phyloP scores from a whole-genome alignment of 1,139 yeast genomes.

The Hyphopichia fennica region DNA sequence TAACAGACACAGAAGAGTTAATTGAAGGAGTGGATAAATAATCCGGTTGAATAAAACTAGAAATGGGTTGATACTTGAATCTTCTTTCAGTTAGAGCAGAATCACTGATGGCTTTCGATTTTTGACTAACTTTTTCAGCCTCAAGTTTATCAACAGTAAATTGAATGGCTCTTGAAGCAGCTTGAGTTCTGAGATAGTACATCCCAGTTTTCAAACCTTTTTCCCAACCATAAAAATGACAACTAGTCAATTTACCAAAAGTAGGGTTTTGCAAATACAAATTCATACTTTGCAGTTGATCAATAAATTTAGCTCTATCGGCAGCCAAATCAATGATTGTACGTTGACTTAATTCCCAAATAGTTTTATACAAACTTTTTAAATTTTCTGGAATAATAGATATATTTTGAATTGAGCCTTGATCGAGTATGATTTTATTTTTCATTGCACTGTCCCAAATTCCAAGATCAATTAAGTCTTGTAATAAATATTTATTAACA shows the following conservation, averaged over 20 bases:
- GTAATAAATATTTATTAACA: conserved; percentile 78
- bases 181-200: conserved; percentile 95
- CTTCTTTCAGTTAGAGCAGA: background rate
- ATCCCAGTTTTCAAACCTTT: conserved; percentile 97
- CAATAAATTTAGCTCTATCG: conserved; percentile 89
- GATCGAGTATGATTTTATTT: conserved; percentile 71
- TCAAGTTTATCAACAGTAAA: conserved; percentile 66
- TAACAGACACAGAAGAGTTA: background rate
- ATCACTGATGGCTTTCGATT: background rate
- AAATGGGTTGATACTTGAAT: background rate
- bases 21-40: background rate
- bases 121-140: conserved; percentile 19
- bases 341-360: conserved; percentile 94
- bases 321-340: conserved; percentile 92
- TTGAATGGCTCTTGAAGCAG: conserved; percentile 92
- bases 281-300: conserved; percentile 92
- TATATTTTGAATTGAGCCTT: conserved; percentile 84
- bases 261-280: conserved; percentile 85
- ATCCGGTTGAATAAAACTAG: background rate
- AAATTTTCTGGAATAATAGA: conserved; percentile 75
- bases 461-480: conserved; percentile 80
- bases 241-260: conserved; percentile 90
- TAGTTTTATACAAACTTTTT: conserved; percentile 84
- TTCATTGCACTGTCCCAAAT: conserved; percentile 82
- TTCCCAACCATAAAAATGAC: conserved; percentile 98